These are phyloP conservation scores for Aureobasidium sp. DNA, from an alignment of 2,329 filamentous ascomycete genomes.

Conservation along the genomic window DNA sequence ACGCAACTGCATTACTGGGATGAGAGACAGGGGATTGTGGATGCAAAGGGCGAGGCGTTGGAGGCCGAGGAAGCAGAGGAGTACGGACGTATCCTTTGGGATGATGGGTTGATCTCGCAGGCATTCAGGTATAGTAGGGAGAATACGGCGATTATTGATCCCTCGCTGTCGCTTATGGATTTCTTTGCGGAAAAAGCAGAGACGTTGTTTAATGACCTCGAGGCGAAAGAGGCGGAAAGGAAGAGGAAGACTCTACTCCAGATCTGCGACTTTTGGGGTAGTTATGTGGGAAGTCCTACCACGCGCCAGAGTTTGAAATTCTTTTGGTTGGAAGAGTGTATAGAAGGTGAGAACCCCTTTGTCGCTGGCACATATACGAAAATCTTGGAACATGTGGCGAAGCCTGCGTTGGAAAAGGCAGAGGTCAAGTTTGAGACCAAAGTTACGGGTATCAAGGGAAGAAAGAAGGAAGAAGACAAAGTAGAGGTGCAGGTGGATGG, in stretches of 20 bases:
- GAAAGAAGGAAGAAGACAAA: conserved; percentile 28
- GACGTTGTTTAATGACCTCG: conserved; percentile 29
- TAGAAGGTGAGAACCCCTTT: conserved; percentile 60
- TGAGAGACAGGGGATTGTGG: conserved; percentile 46
- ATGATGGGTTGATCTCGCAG: conserved; percentile 47
- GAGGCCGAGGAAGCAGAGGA: conserved; percentile 30
- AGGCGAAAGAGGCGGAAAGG: conserved; percentile 31
- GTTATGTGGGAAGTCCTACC: conserved; percentile 59
- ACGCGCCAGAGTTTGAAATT: conserved; percentile 61
- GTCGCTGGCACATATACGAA: conserved; percentile 52
- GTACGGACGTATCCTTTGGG: conserved; percentile 51
- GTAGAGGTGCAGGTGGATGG: conserved; percentile 47
- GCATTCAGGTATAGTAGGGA: conserved; percentile 60
- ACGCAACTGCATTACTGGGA: conserved; percentile 48
- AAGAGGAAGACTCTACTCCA: conserved; percentile 43
- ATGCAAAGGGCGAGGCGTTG: conserved; percentile 47
- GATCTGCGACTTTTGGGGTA: conserved; percentile 58
- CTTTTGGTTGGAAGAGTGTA: conserved; percentile 70
- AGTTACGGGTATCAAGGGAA: conserved; percentile 36
- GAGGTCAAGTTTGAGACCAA: conserved; percentile 43
- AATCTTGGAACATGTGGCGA: conserved; percentile 51
- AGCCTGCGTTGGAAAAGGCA: conserved; percentile 47
- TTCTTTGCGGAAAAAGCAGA: conserved; percentile 45
- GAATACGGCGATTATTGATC: conserved; percentile 43
- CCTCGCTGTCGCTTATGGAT: conserved; percentile 45